Conservation (phyloP, 371 early-diverging fungal species). For the Coemansia sp. region DNA sequence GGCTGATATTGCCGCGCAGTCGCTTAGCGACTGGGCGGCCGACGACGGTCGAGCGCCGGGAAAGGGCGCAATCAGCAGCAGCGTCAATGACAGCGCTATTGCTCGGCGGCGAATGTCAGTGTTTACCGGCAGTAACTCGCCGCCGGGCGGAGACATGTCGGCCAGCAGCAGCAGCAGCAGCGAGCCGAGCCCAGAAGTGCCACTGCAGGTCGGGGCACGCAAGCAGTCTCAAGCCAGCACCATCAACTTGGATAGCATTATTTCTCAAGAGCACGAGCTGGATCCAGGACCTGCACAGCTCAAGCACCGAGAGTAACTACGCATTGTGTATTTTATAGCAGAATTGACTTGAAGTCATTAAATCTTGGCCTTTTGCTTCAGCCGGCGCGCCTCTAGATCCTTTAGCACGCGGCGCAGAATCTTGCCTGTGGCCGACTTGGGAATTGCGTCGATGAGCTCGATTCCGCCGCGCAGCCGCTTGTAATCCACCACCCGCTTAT, state of each 20-base stretch:
- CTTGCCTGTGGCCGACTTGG: slow-evolving; percentile 64
- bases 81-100: slow-evolving; percentile 4
- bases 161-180: background rate
- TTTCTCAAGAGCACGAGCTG: slow-evolving; percentile 1
- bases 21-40: slow-evolving; percentile 1
- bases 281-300: background rate
- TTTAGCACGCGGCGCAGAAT: slow-evolving; percentile 48
- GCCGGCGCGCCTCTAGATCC: slow-evolving; percentile 25
- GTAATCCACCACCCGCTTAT: slow-evolving; percentile 63
- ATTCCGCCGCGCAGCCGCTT: slow-evolving; percentile 87
- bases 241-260: background rate
- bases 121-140: background rate
- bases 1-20: slow-evolving; percentile 1
- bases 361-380: slow-evolving; percentile 21
- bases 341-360: slow-evolving; percentile 1
- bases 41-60: background rate
- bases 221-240: slow-evolving; percentile 5
- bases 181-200: background rate
- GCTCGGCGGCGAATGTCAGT: slow-evolving; percentile 31
- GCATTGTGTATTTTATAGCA: background rate
- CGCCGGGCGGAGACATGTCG: background rate
- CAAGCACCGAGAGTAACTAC: background rate
- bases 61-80: slow-evolving; percentile 15
- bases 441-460: slow-evolving; percentile 67
- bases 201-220: background rate